Percentiles rank a stretch among this genome's conserved stretches.
These are phyloP conservation scores for Platismatia glauca DNA, from an alignment of 495 filamentous ascomycete species.

Conservation along the genomic window DNA sequence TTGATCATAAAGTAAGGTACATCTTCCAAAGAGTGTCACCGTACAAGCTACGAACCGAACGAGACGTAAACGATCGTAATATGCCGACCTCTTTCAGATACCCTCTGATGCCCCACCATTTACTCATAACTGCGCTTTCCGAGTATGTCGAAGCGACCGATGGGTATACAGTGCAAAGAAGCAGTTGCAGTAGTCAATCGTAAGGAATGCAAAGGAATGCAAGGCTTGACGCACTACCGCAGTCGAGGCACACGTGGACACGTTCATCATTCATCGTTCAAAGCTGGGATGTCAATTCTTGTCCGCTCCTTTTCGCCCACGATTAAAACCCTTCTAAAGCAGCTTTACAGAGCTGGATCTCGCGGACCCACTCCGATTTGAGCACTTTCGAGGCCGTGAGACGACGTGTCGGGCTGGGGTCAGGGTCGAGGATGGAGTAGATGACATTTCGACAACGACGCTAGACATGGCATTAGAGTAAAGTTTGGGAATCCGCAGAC, in stretches of 20 bases:
- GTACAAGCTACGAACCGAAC: neutral
- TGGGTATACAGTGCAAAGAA: conserved; percentile 13
- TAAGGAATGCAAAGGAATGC: conserved; percentile 7
- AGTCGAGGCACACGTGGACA: neutral
- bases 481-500: neutral
- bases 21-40: neutral
- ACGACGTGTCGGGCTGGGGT: conserved; percentile 62
- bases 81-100: conserved; percentile 14
- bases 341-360: conserved; percentile 92
- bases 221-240: neutral
- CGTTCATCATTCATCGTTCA: neutral
- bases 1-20: neutral
- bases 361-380: conserved; percentile 95
- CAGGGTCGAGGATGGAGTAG: conserved; percentile 97
- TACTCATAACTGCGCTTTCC: conserved; percentile 9
- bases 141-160: conserved; percentile 13
- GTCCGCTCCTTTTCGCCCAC: neutral
- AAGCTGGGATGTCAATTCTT: neutral
- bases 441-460: conserved; percentile 97
- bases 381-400: conserved; percentile 94
- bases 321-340: conserved; percentile 80
- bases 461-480: conserved; percentile 45
- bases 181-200: neutral
- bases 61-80: conserved; percentile 6
- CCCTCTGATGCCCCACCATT: conserved; percentile 7